Evolutionary conservation across 176 grass and related monocot genomes (phyloP), one percentile per base, ranked within the genome.

Genomic region (Oryza brachyantha): DNA sequence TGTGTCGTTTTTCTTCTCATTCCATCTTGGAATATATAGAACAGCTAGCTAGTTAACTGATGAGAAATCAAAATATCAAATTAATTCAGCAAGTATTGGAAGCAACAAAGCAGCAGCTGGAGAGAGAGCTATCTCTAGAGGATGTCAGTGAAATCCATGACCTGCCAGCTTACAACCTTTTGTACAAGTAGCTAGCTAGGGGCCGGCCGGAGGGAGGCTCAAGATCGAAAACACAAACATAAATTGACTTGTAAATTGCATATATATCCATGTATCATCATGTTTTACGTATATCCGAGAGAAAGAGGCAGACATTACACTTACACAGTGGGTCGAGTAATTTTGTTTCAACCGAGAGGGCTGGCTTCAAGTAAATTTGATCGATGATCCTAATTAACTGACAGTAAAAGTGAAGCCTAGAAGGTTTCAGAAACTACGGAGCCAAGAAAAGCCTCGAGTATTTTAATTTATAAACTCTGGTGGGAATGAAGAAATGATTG

Each of bases 101-200:
- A 34, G 87, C 94, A 32, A 97, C 94, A 21, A 94, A 61, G 75
- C 40, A 84, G 66, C 94, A 97, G 88, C 94, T 94, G 29, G 91
- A 94, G 85, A 92, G 91, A 78, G 94, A 94, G 83, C 87, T 97
- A 7, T 86, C 85, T 58, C 84, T 97, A 38, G 91, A 97, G 26
- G 94, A 97, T 22, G 62, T 97, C 45, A 50, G 68, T 28, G 29
- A 73, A 78, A 97, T 97, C 64, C 91, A 89, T 64, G 94, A 97
- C 66, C 68, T 97, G 25, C 94, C 91, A 0, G 94, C 91, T 74
- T 97, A 92, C 76, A 97, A 97, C 48, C 82, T 97, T 71, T 73
- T 94, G 87, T 86, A 82, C 64, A 93, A 89, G 76, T 93, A 90
- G 73, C 17, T 46, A 46, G 13, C 31, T 4, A 32, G 31, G 31